phyloP scores from a whole-genome alignment of 495 filamentous ascomycete genomes.

The Podospora comata region DNA sequence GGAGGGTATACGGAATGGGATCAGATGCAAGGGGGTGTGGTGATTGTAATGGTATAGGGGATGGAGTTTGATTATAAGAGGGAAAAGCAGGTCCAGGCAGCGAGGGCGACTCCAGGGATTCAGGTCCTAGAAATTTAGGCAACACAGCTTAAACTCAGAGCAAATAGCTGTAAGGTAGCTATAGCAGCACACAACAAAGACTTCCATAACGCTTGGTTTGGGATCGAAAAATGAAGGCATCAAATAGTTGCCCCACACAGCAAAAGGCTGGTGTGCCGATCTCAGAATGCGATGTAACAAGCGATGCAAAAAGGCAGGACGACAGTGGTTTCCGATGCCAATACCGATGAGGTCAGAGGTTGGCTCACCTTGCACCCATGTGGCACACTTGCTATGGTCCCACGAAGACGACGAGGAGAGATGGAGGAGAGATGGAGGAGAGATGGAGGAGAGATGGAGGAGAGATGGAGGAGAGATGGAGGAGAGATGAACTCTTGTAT shows the following conservation, averaged over 20 bases:
- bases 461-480: not conserved
- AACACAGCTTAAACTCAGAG: not conserved
- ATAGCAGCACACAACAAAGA: not conserved
- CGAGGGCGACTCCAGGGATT: not conserved
- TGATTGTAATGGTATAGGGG: slow-evolving; percentile 6
- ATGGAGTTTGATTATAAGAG: not conserved
- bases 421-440: not conserved
- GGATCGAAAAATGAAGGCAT: not conserved
- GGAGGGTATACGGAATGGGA: not conserved
- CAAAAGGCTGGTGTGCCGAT: no score
- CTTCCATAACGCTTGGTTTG: not conserved
- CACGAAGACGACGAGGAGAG: not conserved
- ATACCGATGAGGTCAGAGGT: slow-evolving; percentile 10
- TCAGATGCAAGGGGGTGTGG: not conserved
- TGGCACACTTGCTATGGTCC: slow-evolving; percentile 5
- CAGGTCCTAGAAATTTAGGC: slow-evolving; percentile 3
- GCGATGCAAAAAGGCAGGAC: not conserved
- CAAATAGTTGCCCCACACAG: not conserved
- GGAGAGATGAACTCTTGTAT: not conserved
- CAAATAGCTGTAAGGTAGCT: not conserved
- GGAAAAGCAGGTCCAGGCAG: slow-evolving; percentile 2
- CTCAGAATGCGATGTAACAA: not conserved
- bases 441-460: not conserved
- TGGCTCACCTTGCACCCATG: slow-evolving; percentile 3
- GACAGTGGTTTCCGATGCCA: not conserved